These are phyloP conservation scores for Colletotrichum musicola DNA, from an alignment of 2,329 filamentous ascomycete species.

Conservation along the genomic window DNA sequence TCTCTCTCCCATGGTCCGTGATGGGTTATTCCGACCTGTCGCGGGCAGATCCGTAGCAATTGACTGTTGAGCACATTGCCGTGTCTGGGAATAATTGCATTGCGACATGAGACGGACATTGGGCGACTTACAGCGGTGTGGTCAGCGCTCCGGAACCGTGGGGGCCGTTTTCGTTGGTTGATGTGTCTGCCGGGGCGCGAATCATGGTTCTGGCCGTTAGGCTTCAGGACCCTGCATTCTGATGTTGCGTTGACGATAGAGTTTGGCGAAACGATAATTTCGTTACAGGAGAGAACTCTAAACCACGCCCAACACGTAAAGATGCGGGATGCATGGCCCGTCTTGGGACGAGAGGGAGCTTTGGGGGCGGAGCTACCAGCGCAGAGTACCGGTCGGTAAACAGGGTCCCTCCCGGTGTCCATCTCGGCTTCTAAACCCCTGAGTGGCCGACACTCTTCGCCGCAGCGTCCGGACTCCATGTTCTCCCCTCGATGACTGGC, in stretches of 20 bases:
- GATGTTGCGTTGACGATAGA: background rate
- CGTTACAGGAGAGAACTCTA: slow-evolving; percentile 32
- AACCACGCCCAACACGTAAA: background rate
- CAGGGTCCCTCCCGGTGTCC: slow-evolving; percentile 7
- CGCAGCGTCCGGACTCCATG: background rate
- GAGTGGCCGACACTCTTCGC: background rate
- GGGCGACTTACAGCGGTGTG: background rate
- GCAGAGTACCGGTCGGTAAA: background rate
- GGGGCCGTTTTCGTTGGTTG: background rate
- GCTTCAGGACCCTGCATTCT: background rate
- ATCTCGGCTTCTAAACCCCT: background rate
- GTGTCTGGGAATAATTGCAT: background rate
- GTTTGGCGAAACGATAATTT: slow-evolving; percentile 17
- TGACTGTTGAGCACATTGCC: background rate
- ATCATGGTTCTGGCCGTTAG: slow-evolving; percentile 1
- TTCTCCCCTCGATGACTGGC: background rate
- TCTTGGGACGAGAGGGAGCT: background rate
- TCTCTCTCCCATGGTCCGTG: background rate
- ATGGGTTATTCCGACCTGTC: slow-evolving; percentile 1
- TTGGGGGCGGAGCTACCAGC: slow-evolving; percentile 6
- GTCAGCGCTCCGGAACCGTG: background rate
- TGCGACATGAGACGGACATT: slow-evolving; percentile 2
- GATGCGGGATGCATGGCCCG: background rate
- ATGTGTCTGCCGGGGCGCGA: background rate
- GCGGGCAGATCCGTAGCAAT: background rate